Percentiles rank a stretch among this genome's conserved stretches.
Conservation (phyloP, 345 rosid genomes). For the Sapria himalayana region DNA sequence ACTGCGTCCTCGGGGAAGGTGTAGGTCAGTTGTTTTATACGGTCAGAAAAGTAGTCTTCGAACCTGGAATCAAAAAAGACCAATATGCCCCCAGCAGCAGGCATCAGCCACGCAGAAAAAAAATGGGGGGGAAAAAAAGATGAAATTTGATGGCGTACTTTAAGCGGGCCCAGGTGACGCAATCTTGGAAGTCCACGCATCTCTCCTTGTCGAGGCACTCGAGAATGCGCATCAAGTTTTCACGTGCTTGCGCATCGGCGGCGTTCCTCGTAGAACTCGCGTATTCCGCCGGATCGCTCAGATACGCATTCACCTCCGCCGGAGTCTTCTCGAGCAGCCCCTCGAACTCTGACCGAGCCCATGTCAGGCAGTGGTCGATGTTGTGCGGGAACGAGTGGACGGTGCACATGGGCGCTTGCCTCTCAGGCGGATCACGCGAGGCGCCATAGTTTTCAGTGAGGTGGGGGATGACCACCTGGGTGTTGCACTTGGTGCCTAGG, state of each 20-base stretch:
- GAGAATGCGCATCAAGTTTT: constrained; percentile 63
- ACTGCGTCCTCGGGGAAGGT: constrained; percentile 94
- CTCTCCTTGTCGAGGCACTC: constrained; percentile 86
- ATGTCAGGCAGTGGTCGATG: constrained; percentile 93
- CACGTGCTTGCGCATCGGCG: constrained; percentile 96
- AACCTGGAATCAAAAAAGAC: constrained; percentile 29
- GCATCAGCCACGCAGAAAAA: too few relatives aligned
- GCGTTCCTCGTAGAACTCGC: constrained; percentile 44
- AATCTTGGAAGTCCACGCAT: constrained; percentile 76
- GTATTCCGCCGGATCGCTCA: constrained; percentile 62
- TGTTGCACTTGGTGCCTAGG: constrained; percentile 92
- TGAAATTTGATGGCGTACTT: too few relatives aligned
- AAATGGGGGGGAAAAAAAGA: too few relatives aligned
- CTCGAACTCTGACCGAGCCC: constrained; percentile 99
- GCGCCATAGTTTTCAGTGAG: constrained; percentile 97
- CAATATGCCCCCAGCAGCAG: too few relatives aligned
- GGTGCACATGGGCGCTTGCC: constrained; percentile 99
- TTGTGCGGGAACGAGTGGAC: constrained; percentile 98
- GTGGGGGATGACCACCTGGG: constrained; percentile 97
- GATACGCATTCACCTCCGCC: constrained; percentile 81
- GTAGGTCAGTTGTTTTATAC: constrained; percentile 63
- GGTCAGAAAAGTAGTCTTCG: constrained; percentile 71
- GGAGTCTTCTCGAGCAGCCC: constrained; percentile 97
- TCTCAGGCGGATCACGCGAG: constrained; percentile 98
- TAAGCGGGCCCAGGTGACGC: constrained; percentile 86